Base-by-base conservation (phyloP, 108 stramenopile genomes). In the Seminavis robusta region DNA sequence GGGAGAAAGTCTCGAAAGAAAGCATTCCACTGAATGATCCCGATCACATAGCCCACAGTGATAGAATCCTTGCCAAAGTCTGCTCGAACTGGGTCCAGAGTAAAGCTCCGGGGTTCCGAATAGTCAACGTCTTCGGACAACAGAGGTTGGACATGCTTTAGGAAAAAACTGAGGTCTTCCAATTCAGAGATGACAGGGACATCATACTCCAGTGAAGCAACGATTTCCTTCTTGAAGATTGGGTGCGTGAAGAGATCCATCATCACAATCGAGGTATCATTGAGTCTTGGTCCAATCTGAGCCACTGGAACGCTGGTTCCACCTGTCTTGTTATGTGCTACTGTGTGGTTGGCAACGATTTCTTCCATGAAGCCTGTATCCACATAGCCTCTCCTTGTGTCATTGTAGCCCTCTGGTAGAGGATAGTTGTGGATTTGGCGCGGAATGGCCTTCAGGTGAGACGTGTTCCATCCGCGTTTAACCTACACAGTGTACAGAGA, bases 181-280 rank as follows among this genome's bases (percentile, higher is more conserved):
- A 31, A 20, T 44, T 64, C 63, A 13, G 63, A 55, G 6, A 64
- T 37, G 33, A 64, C 53, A 13, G 63, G 63, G 8, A 64, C 50
- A 25, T 55, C 63, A 30, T 64, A 64, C 47, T 64, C 63, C 21
- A 64, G 52, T 32, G 53, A 46, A 2, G 63, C 28, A 7, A 64
- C 32, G 34, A 64, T 52, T 44, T 64, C 63, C 33, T 64, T 64
- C 16, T 47, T 44, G 33, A 64, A 64, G 1, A 55, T 38, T 19
- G 42, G 63, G 20, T 64, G 52, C 7, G 52, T 15, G 30, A 33
- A 47, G 5, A 64, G 34, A 55, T 64, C 63, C 26, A 64, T 27
- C 11, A 42, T 34, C 5, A 36, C 41, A 6, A 64, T 23, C 4
- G 23, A 41, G 23, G 2, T 13, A 28, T 52, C 36, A 23, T 42